Percentiles rank a stretch among this genome's conserved stretches.
Conservation (phyloP, 371 early-diverging fungal genomes). For the Mortierella sp. region DNA sequence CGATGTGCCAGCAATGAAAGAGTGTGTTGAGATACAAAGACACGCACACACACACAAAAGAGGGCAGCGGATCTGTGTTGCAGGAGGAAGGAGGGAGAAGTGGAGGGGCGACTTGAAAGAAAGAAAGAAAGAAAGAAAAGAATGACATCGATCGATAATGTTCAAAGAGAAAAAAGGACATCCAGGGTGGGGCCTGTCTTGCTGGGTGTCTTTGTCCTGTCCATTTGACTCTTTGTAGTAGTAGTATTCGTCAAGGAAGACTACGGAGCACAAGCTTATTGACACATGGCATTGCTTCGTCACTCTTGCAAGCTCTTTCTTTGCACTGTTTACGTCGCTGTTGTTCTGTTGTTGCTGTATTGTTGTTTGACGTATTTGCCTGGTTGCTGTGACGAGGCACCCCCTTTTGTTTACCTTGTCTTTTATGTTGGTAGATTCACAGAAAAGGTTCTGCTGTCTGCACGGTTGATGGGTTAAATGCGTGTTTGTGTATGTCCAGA, state of each 20-base stretch:
- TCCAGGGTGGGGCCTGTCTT: not conserved
- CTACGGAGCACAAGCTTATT: too few species aligned
- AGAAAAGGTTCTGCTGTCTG: not conserved
- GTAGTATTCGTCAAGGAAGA: not conserved
- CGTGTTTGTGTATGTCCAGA: too few species aligned
- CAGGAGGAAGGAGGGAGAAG: not conserved
- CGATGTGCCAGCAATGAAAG: not conserved
- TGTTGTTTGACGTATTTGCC: not conserved
- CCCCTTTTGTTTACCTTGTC: slow-evolving; percentile 6
- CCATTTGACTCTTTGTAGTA: not conserved
- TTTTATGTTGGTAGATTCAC: not conserved
- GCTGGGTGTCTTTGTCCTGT: too few species aligned
- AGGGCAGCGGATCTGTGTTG: not conserved
- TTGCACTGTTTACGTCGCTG: not conserved
- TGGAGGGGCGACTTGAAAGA: not conserved
- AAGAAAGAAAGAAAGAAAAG: not conserved
- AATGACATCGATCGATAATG: not conserved
- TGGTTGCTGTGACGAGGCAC: not conserved
- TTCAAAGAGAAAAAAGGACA: not conserved
- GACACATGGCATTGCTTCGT: too few species aligned
- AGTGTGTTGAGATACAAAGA: not conserved
- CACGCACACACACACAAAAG: not conserved
- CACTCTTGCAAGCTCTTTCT: too few species aligned
- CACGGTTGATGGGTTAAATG: too few species aligned
- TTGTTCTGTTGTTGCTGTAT: not conserved